Conservation (phyloP, 192 early-diverging fungal genomes). For the Coemansia umbellata region DNA sequence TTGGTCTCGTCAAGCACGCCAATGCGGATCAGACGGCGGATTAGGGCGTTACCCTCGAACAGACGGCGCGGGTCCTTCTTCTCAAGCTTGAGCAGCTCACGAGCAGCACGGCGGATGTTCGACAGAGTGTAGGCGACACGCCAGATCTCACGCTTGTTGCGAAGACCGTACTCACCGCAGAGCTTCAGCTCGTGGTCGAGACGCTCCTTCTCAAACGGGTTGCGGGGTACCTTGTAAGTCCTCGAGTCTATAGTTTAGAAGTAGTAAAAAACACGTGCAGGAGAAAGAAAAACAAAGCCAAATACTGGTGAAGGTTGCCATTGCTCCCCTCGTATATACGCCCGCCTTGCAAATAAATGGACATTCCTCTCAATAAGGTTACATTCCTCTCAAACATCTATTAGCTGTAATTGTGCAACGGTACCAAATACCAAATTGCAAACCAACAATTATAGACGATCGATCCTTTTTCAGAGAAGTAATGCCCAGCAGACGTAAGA, state of each 20-base stretch:
- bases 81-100: constrained; percentile 97
- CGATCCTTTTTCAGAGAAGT: no score
- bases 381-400: no score
- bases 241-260: constrained; percentile 60
- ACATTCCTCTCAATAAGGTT: no score
- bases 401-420: no score
- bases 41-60: constrained; percentile 99
- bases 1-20: constrained; percentile 97
- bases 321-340: no score
- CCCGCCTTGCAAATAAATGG: no score
- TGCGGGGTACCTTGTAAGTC: constrained; percentile 93
- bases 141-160: constrained; percentile 99
- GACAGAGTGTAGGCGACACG: constrained; percentile 94
- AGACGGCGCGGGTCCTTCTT: constrained; percentile 96
- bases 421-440: no score
- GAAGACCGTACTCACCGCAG: constrained; percentile 94
- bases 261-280: background rate
- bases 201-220: constrained; percentile 95
- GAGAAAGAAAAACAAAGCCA: constrained; percentile 6
- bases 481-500: no score
- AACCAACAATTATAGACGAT: no score
- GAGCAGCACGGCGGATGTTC: constrained; percentile 99
- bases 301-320: constrained; percentile 19
- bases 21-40: constrained; percentile 96
- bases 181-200: constrained; percentile 93